phyloP scores from a whole-genome alignment of 108 stramenopile genomes.

The Halocafeteria seosinensis region DNA sequence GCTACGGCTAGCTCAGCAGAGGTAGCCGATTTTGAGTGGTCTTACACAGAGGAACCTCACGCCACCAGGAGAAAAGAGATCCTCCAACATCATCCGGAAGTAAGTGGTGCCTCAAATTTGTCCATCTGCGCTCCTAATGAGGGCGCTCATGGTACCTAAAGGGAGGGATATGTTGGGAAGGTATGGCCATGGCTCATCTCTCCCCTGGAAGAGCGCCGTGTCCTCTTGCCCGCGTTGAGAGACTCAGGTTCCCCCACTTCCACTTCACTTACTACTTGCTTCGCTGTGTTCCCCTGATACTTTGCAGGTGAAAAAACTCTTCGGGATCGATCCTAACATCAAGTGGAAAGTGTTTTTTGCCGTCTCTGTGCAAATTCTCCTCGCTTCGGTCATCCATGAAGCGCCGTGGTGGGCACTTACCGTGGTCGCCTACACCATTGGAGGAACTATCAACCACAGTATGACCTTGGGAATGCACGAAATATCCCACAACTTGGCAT shows the following conservation, averaged over 20 bases:
- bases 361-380: background rate
- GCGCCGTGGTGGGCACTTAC: background rate
- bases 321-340: background rate
- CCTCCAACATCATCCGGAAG: background rate
- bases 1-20: too few relatives aligned
- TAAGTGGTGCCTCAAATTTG: background rate
- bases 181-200: too few relatives aligned
- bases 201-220: too few relatives aligned
- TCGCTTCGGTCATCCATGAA: background rate
- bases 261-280: background rate
- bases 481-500: conserved; percentile 64
- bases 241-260: background rate
- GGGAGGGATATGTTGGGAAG: too few relatives aligned
- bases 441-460: conserved; percentile 59
- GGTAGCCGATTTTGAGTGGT: background rate
- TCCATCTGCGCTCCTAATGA: too few relatives aligned
- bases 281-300: too few relatives aligned
- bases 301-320: background rate
- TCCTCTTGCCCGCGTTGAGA: too few relatives aligned
- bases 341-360: background rate
- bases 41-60: background rate
- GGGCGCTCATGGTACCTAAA: too few relatives aligned
- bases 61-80: background rate
- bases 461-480: conserved; percentile 75
- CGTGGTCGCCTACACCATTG: conserved; percentile 40